Conservation (phyloP, 305 asterid species). For the Salvia sclarea region DNA sequence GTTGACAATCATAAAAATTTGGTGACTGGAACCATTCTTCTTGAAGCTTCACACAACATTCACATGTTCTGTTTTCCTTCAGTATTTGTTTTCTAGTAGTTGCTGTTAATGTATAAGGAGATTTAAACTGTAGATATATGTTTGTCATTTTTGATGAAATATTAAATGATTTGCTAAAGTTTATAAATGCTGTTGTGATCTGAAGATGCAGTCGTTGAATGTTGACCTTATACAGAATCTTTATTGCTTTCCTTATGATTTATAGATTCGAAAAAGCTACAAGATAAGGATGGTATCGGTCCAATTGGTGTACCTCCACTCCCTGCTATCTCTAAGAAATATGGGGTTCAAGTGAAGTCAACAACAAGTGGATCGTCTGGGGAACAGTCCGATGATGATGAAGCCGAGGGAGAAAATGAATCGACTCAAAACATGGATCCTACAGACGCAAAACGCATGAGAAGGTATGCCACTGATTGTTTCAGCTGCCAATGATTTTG, state of each 20-base stretch:
- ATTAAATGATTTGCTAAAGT: constrained; percentile 1
- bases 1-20: constrained; percentile 15
- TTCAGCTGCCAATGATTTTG: constrained; percentile 19
- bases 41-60: constrained; percentile 5
- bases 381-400: constrained; percentile 93
- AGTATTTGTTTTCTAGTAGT: not conserved
- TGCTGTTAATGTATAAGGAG: not conserved
- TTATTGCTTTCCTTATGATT: constrained; percentile 25
- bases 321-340: constrained; percentile 56
- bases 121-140: not conserved
- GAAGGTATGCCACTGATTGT: constrained; percentile 58
- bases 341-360: constrained; percentile 67
- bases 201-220: not conserved
- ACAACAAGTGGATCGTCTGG: constrained; percentile 91
- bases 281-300: constrained; percentile 58
- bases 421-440: constrained; percentile 60
- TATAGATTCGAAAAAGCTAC: constrained; percentile 57
- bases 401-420: constrained; percentile 82
- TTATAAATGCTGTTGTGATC: not conserved
- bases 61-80: constrained; percentile 10
- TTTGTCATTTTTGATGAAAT: not conserved
- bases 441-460: constrained; percentile 76
- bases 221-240: constrained; percentile 9
- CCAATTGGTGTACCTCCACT: constrained; percentile 67
- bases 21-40: not conserved